phyloP scores from a whole-genome alignment of 176 grass and related monocot genomes.

The Triticum monococcum region DNA sequence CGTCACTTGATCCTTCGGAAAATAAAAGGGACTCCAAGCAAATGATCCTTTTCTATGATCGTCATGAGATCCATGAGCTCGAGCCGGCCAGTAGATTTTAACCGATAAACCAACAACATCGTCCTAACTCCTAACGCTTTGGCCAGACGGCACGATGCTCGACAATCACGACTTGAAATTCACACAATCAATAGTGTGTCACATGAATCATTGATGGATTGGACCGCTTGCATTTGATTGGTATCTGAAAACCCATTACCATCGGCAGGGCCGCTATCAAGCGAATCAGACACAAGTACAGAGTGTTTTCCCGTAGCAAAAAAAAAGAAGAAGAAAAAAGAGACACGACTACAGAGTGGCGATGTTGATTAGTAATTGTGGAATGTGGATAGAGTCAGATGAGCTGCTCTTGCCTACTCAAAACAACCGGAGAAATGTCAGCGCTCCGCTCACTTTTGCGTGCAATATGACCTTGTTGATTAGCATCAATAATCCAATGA shows the following conservation, averaged over 20 bases:
- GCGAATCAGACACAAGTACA: not conserved
- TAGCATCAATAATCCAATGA: too few species aligned
- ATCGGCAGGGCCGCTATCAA: not conserved
- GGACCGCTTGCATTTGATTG: not conserved
- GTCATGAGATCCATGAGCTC: not conserved
- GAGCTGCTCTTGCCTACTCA: constrained; percentile 35
- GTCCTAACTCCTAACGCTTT: not conserved
- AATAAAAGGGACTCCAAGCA: not conserved
- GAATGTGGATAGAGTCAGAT: constrained; percentile 16
- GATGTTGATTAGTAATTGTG: not conserved
- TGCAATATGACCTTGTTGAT: not conserved
- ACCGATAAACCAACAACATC: not conserved
- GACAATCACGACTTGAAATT: not conserved
- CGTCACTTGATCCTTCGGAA: not conserved
- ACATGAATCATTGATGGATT: not conserved
- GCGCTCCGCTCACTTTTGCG: constrained; percentile 20
- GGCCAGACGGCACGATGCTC: not conserved
- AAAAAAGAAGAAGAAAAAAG: too few species aligned
- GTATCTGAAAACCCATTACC: not conserved
- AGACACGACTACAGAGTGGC: not conserved
- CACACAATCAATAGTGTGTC: not conserved
- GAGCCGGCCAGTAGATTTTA: not conserved
- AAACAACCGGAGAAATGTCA: constrained; percentile 30
- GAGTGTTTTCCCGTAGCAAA: too few species aligned
- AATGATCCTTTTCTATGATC: not conserved